Evolutionary conservation across 2,329 filamentous ascomycete species (phyloP), one percentile per base, ranked within the genome.

Genomic region (Claviceps paspali): DNA sequence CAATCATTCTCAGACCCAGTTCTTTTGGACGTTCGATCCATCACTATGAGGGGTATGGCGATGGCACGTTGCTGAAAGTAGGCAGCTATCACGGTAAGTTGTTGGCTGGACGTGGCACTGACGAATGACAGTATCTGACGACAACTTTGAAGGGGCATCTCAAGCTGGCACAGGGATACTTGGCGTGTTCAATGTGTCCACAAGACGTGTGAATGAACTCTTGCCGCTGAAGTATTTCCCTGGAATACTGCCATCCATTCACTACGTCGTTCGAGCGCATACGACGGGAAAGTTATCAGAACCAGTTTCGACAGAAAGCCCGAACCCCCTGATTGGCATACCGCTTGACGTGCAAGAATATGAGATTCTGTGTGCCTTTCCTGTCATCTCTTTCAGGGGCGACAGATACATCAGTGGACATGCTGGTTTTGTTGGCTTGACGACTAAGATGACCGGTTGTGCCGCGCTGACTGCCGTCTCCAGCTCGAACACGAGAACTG

Each of bases 401-500:
- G 44, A 53, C 15, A 49, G 48, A 17, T 42, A 47, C 24, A 45
- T 44, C 2, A 34, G 45, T 5, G 61, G 79, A 0, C 60, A 60
- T 30, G 64, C 87, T 2, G 76, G 83, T 1, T 76, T 80, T 14
- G 57, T 96, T 1, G 88, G 88, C 0, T 63, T 96, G 2, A 45
- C 93, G 3, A 81, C 73, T 2, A 94, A 95, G 57, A 93, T 96
- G 82, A 85, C 85, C 0, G 88, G 86, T 0, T 76, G 79, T 1
- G 86, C 84, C 1, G 86, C 85, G 0, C 68, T 94, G 6, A 62
- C 79, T 1, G 67, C 64, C 27, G 77, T 64, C n/a, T 65, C 70
- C 21, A 68, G 78, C 31, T 68, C 68, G 24, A 53, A 77, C 30
- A 49, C 49, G 4, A 52, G 46, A 6, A 78, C 73, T 39, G 75